Percentiles rank a stretch among this genome's conserved stretches.
Conservation (phyloP, 1,139 yeast genomes). For the Scheffersomyces segobiensis region DNA sequence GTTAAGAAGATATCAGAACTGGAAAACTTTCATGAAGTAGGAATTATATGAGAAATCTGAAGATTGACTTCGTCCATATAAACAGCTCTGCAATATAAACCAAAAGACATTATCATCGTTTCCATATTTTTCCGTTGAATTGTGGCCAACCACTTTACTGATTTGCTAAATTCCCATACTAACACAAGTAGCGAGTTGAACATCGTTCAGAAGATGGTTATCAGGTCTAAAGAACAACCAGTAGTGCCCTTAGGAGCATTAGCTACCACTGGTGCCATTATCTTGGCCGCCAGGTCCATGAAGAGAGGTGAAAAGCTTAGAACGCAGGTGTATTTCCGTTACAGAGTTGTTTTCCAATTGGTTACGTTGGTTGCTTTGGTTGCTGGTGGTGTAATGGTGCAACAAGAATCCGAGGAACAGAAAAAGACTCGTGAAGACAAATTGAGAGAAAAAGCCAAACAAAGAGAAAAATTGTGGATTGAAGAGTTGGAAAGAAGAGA, state of each 20-base stretch:
- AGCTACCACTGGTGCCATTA: slow-evolving; percentile 78
- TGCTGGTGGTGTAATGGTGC: slow-evolving; percentile 71
- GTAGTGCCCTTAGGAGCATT: slow-evolving; percentile 79
- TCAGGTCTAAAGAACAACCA: slow-evolving; percentile 67
- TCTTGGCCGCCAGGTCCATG: slow-evolving; percentile 75
- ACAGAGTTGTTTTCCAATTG: slow-evolving; percentile 86
- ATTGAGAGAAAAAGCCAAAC: slow-evolving; percentile 72
- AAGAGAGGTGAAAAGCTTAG: slow-evolving; percentile 68
- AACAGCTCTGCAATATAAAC: no score
- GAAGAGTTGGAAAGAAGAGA: slow-evolving; percentile 88
- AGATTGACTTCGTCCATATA: no score
- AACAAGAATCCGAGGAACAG: slow-evolving; percentile 38
- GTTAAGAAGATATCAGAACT: no score
- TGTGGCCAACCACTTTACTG: neutral
- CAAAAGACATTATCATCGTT: no score
- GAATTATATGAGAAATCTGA: no score
- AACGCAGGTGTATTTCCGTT: slow-evolving; percentile 85
- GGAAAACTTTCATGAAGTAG: no score
- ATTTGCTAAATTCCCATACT: slow-evolving; percentile 2
- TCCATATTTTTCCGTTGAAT: no score
- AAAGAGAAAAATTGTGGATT: slow-evolving; percentile 85
- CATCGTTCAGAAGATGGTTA: slow-evolving; percentile 18
- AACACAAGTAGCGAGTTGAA: slow-evolving; percentile 20
- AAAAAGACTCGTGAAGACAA: slow-evolving; percentile 59
- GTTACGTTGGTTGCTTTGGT: slow-evolving; percentile 80